Evolutionary conservation across 2,329 filamentous ascomycete species (phyloP).

Genomic region (Aspergillus terreus): DNA sequence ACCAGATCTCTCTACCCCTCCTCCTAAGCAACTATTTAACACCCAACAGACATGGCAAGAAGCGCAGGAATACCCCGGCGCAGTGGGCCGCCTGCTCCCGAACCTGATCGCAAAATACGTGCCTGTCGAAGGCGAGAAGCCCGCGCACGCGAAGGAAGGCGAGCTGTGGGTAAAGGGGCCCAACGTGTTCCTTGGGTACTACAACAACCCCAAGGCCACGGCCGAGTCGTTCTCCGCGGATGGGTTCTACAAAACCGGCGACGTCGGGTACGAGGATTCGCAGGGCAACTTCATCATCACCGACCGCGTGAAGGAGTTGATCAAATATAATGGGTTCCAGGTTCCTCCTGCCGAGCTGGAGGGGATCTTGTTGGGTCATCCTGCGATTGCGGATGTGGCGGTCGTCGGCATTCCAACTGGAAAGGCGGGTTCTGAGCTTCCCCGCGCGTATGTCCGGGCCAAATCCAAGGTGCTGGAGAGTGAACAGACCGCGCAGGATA

Average conservation of each 20-base stretch:
- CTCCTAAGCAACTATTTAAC: neutral
- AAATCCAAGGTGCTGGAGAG: neutral
- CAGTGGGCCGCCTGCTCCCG: conserved; percentile 12
- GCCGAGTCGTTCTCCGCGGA: conserved; percentile 59
- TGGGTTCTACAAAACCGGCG: conserved; percentile 76
- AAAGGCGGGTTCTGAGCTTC: conserved; percentile 58
- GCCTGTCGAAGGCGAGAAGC: neutral
- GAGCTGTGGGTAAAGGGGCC: conserved; percentile 68
- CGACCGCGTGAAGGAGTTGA: conserved; percentile 61
- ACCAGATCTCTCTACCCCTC: neutral
- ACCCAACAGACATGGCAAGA: conserved; percentile 2
- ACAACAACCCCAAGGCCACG: conserved; percentile 66
- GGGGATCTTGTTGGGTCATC: conserved; percentile 40
- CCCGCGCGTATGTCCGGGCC: conserved; percentile 52
- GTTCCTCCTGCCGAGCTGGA: conserved; percentile 61
- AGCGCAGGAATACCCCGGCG: neutral
- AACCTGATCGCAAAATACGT: conserved; percentile 6
- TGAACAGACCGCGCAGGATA: neutral
- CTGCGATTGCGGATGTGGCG: conserved; percentile 49
- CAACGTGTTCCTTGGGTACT: conserved; percentile 72
- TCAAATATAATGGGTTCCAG: conserved; percentile 62
- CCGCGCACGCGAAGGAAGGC: conserved; percentile 15
- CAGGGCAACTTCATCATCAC: conserved; percentile 77
- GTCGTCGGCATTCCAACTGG: conserved; percentile 56
- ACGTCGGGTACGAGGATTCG: conserved; percentile 67